Evolutionary conservation across 176 grass and related monocot species (phyloP), one percentile per base, ranked within the genome.

Genomic region (Eleusine indica): DNA sequence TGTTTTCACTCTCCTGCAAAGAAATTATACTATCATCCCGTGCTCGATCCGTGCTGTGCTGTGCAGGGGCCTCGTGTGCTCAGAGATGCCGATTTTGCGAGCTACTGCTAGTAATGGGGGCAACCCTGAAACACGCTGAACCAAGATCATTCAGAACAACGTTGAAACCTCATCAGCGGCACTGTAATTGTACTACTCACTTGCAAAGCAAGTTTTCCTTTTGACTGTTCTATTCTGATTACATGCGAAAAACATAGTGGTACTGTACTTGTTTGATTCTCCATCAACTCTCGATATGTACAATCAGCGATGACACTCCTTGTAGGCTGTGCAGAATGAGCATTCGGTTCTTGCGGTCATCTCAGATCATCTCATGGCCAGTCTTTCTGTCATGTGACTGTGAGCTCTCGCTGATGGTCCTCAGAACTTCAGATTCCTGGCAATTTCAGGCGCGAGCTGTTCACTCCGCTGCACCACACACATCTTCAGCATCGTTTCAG

Each of bases 321-420:
- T 35, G 71, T 48, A 30, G 73, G 60, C 57, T 71, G 78, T 68
- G 30, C 41, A 73, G 80, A 79, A 86, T 90, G 75, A 84, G 89
- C 89, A 87, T 80, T 84, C 80, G 80, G 80, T 87, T 80, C 80
- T 32, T 35, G 74, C 80, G 15, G 83, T 81, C 80, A 76, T 80
- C 84, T 80, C 83, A 80, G 79, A 74, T 82, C 44, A 52, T 58
- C 78, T 71, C 78, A 32, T 42, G 22, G 13, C 53, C 72, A 30
- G 42, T 40, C 85, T 75, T 44, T 74, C 77, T 74, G 70, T 80
- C 84, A 25, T 18, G 16, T 42, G 49, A 32, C 21, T 53, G 47
- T 38, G 40, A 65, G 25, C 60, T 54, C n/a, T 54, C n/a, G 39
- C 78, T 71, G 25, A 44, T 48, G 2, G 44, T 47, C 44, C 21